phyloP scores from a whole-genome alignment of 345 rosid species.

The Bruguiera gymnorhiza region DNA sequence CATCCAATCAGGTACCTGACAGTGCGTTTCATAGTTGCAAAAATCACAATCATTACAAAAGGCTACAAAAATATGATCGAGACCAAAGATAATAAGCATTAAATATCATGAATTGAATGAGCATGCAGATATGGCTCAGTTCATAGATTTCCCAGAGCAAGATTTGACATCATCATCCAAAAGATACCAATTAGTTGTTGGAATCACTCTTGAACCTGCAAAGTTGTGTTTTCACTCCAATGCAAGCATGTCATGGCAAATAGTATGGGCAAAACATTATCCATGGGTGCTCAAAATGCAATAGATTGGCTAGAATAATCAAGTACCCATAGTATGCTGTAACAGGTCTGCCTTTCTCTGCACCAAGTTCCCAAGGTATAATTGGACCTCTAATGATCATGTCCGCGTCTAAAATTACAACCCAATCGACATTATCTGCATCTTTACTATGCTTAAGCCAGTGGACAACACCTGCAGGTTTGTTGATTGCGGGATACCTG shows the following conservation, averaged over 20 bases:
- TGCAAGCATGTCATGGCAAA: not conserved
- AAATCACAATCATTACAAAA: not conserved
- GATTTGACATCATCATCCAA: conserved; percentile 3
- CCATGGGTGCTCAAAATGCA: not conserved
- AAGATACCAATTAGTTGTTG: not conserved
- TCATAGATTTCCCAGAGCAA: not conserved
- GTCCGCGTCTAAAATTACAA: conserved; percentile 96
- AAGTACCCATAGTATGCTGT: conserved; percentile 88
- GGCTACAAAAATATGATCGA: not conserved
- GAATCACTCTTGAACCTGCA: not conserved
- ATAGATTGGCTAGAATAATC: not conserved
- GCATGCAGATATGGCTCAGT: not conserved
- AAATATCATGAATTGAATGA: not conserved
- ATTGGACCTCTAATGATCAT: conserved; percentile 93
- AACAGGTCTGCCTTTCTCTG: conserved; percentile 78
- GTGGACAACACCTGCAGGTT: conserved; percentile 90
- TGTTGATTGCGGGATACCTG: conserved; percentile 98
- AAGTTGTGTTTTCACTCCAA: not conserved
- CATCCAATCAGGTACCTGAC: conserved; percentile 89
- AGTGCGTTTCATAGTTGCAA: conserved; percentile 11
- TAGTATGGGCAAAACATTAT: not conserved
- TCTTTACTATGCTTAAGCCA: conserved; percentile 95
- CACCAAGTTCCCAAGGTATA: conserved; percentile 95
- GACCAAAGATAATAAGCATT: not conserved
- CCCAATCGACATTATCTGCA: conserved; percentile 88